Base-by-base conservation (phyloP, 2,329 filamentous ascomycete species). In the Chaetoscypha palmicola region DNA sequence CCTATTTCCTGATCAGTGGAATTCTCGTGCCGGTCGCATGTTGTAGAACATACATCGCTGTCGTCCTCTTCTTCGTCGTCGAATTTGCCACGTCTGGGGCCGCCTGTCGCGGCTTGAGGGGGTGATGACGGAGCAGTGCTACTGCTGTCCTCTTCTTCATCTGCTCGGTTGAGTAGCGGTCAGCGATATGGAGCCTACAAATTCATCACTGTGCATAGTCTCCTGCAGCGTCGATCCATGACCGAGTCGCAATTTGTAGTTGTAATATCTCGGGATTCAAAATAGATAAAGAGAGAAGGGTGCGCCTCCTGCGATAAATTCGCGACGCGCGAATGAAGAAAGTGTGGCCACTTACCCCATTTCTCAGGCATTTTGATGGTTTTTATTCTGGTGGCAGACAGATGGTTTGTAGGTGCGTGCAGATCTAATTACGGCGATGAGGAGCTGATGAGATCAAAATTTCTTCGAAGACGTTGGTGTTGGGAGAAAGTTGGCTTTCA, bases 11-110 rank as follows among this genome's bases (percentile, higher is more conserved):
- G 7, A 30, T 39, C 37, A 39, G 37, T 24, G n/a, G n/a, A n/a
- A 21, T 20, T 19, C 14, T 12, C 24, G 10, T 24, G 24, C 24
- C 14, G 24, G 9, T 28, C 14, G 12, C 8, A 19, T 19, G 22
- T 39, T 28, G 10, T 24, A 40, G 32, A 54, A 64, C 74, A 60
- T 76, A 91, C 90, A 67, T 94, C 87, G 57, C 72, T 73, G 54
- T 85, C 81, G 24, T 90, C 81, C 43, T 74, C 83, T 66, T 95
- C 90, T 64, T 97, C 91, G 57, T 97, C 91, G 57, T 92, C 89
- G 62, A 95, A 95, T 70, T 92, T 88, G 64, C 76, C 52, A 47
- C 61, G 50, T 35, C 57, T 51, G 12, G 56, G 41, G 37, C 48
- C 42, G 11, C 45, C 33, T 16, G 55, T 55, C 12, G 55, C 49